Conservation (phyloP, 495 filamentous ascomycete genomes). For the Articulospora tetracladia region DNA sequence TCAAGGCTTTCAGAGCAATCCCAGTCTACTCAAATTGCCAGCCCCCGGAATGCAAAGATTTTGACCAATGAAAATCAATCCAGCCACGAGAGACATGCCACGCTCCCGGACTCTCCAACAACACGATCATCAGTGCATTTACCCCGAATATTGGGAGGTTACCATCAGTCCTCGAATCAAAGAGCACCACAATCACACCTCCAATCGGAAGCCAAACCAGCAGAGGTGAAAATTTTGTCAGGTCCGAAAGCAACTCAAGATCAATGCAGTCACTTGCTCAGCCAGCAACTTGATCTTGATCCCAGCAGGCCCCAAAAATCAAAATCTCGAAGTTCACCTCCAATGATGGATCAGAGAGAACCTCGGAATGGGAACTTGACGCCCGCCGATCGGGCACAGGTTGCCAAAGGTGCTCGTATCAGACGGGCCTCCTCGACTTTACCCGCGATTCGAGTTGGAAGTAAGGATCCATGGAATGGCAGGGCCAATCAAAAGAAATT, state of each 20-base stretch:
- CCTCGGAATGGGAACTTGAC: neutral
- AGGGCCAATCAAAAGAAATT: neutral
- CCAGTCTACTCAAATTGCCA: neutral
- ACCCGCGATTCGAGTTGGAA: neutral
- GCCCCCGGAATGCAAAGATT: neutral
- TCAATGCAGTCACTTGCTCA: neutral
- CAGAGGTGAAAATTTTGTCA: neutral
- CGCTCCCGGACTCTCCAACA: neutral
- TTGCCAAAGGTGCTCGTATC: slow-evolving; percentile 20
- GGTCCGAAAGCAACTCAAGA: no score
- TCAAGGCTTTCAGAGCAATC: no score
- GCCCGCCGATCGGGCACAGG: slow-evolving; percentile 10
- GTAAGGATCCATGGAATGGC: neutral
- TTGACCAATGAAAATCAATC: neutral
- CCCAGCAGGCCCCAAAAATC: neutral
- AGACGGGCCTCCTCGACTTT: slow-evolving; percentile 8
- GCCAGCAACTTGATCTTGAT: neutral
- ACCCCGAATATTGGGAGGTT: neutral
- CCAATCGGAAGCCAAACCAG: neutral
- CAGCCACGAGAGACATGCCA: neutral
- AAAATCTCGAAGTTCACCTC: neutral
- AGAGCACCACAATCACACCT: neutral
- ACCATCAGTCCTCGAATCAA: neutral
- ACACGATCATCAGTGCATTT: neutral
- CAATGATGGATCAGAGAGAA: neutral